These are phyloP conservation scores for Thyridium curvatum DNA, from an alignment of 2,329 filamentous ascomycete genomes.

Conservation along the genomic window DNA sequence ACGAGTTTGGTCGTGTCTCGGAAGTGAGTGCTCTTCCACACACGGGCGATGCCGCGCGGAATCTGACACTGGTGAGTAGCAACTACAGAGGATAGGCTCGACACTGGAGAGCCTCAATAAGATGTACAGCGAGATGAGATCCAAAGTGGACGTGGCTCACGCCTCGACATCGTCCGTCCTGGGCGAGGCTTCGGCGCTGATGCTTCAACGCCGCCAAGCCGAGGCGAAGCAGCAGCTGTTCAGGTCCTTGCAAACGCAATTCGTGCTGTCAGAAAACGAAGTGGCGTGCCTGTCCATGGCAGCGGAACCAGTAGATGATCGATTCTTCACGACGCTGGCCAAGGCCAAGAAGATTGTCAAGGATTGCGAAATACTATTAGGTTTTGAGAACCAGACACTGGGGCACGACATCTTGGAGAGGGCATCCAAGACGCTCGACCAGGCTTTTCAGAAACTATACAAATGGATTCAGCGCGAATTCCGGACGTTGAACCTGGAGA, in stretches of 20 bases:
- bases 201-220: conserved; percentile 65
- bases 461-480: conserved; percentile 94
- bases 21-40: conserved; percentile 50
- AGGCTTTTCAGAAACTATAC: conserved; percentile 92
- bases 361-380: conserved; percentile 84
- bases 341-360: conserved; percentile 82
- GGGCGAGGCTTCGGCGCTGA: conserved; percentile 67
- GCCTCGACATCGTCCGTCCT: conserved; percentile 68
- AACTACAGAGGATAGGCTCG: conserved; percentile 77
- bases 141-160: conserved; percentile 69
- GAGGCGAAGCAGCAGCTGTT: conserved; percentile 77
- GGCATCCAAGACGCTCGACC: conserved; percentile 78
- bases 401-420: conserved; percentile 90
- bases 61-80: conserved; percentile 39
- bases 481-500: conserved; percentile 86
- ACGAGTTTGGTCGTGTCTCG: conserved; percentile 83
- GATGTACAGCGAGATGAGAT: conserved; percentile 74
- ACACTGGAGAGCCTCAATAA: conserved; percentile 74
- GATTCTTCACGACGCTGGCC: conserved; percentile 71
- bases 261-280: conserved; percentile 79
- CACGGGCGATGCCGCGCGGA: neutral
- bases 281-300: conserved; percentile 67
- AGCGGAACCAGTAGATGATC: conserved; percentile 76
- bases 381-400: conserved; percentile 81
- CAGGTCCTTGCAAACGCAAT: conserved; percentile 72